These are phyloP conservation scores for Dionaea muscipula DNA, from an alignment of 179 eudicot species.

Conservation along the genomic window DNA sequence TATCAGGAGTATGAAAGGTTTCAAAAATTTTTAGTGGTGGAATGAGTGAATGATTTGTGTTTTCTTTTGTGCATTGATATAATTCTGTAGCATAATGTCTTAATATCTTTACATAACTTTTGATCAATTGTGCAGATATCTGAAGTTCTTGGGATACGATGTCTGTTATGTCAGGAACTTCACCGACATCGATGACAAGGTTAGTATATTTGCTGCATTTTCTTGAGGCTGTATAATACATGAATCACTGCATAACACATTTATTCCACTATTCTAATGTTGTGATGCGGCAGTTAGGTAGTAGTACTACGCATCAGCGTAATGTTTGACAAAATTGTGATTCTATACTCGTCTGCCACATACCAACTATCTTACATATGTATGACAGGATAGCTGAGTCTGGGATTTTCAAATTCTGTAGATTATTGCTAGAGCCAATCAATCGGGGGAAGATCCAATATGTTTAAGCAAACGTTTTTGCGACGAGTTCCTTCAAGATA, in stretches of 20 bases:
- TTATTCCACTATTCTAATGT: neutral
- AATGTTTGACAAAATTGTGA: neutral
- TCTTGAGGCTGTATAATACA: neutral
- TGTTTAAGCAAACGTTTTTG: slow-evolving; percentile 71
- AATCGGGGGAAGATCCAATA: slow-evolving; percentile 77
- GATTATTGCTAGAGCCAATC: slow-evolving; percentile 94
- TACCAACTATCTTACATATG: slow-evolving; percentile 34
- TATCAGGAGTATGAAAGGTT: too few relatives aligned
- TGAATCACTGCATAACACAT: neutral
- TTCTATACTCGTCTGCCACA: neutral
- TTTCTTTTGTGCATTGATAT: neutral
- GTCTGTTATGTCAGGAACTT: slow-evolving; percentile 88
- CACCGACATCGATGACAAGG: slow-evolving; percentile 99
- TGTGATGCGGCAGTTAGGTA: neutral
- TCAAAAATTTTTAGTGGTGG: too few relatives aligned
- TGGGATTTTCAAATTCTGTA: slow-evolving; percentile 70
- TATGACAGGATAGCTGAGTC: slow-evolving; percentile 68
- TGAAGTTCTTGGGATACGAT: slow-evolving; percentile 64
- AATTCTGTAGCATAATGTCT: neutral
- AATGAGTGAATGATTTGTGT: neutral
- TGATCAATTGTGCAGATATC: slow-evolving; percentile 55
- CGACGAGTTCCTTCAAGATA: slow-evolving; percentile 76
- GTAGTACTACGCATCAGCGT: too few relatives aligned
- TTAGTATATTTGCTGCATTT: slow-evolving; percentile 15
- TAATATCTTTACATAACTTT: neutral